A percentile compares a stretch with the other conserved stretches of the same genome.
Conservation (phyloP, 177 flowering plant species). For the Tripterygium wilfordii region DNA sequence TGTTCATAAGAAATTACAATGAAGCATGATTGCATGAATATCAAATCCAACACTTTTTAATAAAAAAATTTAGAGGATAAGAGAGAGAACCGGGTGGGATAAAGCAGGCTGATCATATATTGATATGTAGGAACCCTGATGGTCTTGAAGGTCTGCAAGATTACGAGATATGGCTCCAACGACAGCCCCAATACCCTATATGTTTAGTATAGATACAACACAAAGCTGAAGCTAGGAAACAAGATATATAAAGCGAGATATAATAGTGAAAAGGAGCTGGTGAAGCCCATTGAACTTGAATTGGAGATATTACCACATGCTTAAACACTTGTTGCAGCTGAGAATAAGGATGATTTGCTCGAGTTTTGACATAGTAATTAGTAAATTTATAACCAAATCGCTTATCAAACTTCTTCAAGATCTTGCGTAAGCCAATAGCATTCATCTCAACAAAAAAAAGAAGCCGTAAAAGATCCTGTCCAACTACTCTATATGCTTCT, state of each 20-base stretch:
- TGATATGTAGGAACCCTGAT: conserved; percentile 61
- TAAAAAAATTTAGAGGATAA: background rate
- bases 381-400: conserved; percentile 81
- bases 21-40: background rate
- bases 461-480: conserved; percentile 68
- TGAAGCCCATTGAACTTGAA: background rate
- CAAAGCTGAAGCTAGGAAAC: too few relatives aligned
- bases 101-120: conserved; percentile 63
- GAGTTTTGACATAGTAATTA: conserved; percentile 86
- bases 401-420: conserved; percentile 88
- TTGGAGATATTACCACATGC: conserved; percentile 53
- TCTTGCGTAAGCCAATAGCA: conserved; percentile 87
- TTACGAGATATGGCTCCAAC: conserved; percentile 66
- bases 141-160: conserved; percentile 63
- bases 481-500: conserved; percentile 68
- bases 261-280: background rate
- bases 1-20: too few relatives aligned
- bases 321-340: conserved; percentile 74
- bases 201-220: too few relatives aligned
- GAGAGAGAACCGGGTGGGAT: conserved; percentile 41
- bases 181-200: conserved; percentile 69
- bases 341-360: conserved; percentile 90
- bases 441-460: conserved; percentile 80
- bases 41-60: background rate
- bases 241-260: background rate